Conservation (phyloP, 176 grass and related monocot species). For the Aegilops umbellulata region DNA sequence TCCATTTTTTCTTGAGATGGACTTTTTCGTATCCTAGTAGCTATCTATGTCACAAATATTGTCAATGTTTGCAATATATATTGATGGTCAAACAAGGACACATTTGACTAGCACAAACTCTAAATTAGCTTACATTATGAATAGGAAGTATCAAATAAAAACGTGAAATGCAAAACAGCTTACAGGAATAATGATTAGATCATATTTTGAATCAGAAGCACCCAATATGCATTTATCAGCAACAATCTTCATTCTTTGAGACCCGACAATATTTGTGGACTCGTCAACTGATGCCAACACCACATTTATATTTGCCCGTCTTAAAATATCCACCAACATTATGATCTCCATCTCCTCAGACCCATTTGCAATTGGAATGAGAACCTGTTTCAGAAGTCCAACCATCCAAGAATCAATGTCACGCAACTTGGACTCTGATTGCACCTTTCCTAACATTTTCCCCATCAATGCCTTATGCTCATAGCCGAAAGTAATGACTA, state of each 20-base stretch:
- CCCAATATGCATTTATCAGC: constrained; percentile 67
- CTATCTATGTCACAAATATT: neutral
- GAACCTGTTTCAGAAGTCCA: constrained; percentile 64
- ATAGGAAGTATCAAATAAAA: constrained; percentile 15
- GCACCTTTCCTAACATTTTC: neutral
- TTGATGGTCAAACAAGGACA: neutral
- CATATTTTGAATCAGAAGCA: constrained; percentile 72
- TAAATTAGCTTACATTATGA: neutral
- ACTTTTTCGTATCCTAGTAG: constrained; percentile 14
- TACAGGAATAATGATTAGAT: constrained; percentile 93
- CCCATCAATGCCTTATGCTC: neutral
- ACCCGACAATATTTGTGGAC: constrained; percentile 52
- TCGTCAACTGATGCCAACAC: constrained; percentile 85
- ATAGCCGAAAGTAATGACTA: neutral
- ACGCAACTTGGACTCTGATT: neutral
- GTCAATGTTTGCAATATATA: neutral
- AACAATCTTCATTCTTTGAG: constrained; percentile 68
- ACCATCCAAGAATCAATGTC: constrained; percentile 8
- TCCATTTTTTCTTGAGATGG: neutral
- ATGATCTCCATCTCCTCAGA: constrained; percentile 91
- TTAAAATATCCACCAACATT: constrained; percentile 75
- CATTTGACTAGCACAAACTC: neutral
- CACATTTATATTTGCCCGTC: constrained; percentile 82
- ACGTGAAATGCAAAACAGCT: constrained; percentile 32
- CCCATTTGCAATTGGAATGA: constrained; percentile 89